Conservation (phyloP, 805 yeast species). For the Suhomyces prunicola region DNA sequence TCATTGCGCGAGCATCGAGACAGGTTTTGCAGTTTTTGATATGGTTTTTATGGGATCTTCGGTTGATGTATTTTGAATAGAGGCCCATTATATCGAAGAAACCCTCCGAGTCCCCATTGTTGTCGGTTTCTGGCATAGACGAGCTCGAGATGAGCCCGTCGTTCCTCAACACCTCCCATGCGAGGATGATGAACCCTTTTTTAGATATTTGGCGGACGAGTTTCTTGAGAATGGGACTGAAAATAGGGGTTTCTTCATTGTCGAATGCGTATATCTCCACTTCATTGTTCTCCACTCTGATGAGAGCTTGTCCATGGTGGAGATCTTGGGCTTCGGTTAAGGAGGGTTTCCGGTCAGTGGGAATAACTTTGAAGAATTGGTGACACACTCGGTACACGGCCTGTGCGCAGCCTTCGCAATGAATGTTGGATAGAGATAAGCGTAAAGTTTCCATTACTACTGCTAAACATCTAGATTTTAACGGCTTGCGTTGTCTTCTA, state of each 20-base stretch:
- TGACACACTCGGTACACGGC: constrained; percentile 30
- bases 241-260: constrained; percentile 1
- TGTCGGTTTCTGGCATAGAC: neutral
- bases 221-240: constrained; percentile 16
- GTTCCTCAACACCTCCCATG: constrained; percentile 30
- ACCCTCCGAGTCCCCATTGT: constrained; percentile 11
- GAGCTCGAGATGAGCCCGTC: constrained; percentile 12
- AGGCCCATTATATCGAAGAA: constrained; percentile 13
- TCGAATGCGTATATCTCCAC: constrained; percentile 24
- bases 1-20: constrained; percentile 13
- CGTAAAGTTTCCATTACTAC: constrained; percentile 20
- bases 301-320: constrained; percentile 11
- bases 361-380: constrained; percentile 13
- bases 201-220: constrained; percentile 24
- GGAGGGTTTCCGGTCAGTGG: constrained; percentile 8
- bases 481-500: constrained; percentile 1
- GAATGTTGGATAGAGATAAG: constrained; percentile 44
- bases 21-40: constrained; percentile 42
- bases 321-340: constrained; percentile 7
- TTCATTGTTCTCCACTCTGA: constrained; percentile 20
- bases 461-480: neutral
- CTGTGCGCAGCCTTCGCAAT: constrained; percentile 51
- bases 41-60: constrained; percentile 28
- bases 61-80: constrained; percentile 15
- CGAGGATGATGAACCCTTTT: constrained; percentile 36